Evolutionary conservation across 768 basidiomycete species (phyloP), one percentile per base, ranked within the genome.

Genomic region (Kwoniella botswanensis): DNA sequence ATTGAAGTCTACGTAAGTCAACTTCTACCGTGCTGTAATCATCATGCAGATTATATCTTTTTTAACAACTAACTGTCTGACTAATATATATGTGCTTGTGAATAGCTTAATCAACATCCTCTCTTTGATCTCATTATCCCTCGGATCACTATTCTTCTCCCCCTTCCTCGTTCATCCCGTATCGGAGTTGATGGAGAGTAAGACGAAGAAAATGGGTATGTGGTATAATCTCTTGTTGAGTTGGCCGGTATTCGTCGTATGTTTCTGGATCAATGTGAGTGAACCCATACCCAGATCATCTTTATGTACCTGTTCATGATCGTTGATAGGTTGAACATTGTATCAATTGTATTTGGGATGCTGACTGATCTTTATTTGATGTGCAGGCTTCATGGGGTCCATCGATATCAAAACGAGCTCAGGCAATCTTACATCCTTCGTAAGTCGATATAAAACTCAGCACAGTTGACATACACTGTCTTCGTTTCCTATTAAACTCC

Each of bases 241-340:
- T 57, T 83, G 76, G 74, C 82, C 82, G 1, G 78, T 83, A 9
- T 81, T 83, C 63, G 73, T 76, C 21, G 71, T 78, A 50, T 83
- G 82, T 70, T 81, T 83, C 71, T 79, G 75, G 77, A 74, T 83
- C 65, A 83, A 83, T 68, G 80, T 79, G 71, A 70, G 78, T 63
- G 15, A 41, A 15, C 10, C 21, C 58, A 21, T 61, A 18, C 4
- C 52, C 35, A 50, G 1, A 50, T 50, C 13, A 50, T 17, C 5
- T 13, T 18, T 50, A 4, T 18, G 12, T 15, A 18, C 46, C 10
- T 15, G 13, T 50, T 50, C 46, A 18, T 1, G 13, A 2, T 50
- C 46, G 6, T 50, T 50, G 46, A 15, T 2, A 29, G 24, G 29
- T 17, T 29, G 5, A 22, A 7, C 21, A 29, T 50, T 41, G 4